Evolutionary conservation across 139 green algal species (phyloP).

Genomic region (Ettlia oleoabundans): DNA sequence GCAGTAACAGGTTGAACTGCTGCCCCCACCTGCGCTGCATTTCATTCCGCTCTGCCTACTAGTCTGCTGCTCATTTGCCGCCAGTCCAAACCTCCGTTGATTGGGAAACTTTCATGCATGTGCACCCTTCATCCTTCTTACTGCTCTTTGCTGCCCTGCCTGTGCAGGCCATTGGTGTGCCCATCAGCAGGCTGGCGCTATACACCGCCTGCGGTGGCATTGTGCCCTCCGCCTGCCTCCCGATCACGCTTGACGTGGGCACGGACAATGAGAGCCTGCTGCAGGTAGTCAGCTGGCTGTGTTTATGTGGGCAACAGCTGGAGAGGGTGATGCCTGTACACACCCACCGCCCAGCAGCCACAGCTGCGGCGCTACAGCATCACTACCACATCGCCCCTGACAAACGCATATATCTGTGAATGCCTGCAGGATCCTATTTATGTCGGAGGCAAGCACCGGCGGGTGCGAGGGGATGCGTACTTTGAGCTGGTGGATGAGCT

Average conservation of each 20-base stretch:
- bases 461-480: slow-evolving; percentile 78
- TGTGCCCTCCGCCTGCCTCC: slow-evolving; percentile 78
- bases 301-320: background rate
- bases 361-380: no score
- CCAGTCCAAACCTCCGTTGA: no score
- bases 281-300: slow-evolving; percentile 1
- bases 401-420: background rate
- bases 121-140: background rate
- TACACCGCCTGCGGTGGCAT: slow-evolving; percentile 86
- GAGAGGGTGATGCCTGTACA: background rate
- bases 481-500: slow-evolving; percentile 88
- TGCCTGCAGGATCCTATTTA: slow-evolving; percentile 56
- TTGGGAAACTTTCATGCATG: no score
- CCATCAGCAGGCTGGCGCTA: slow-evolving; percentile 70
- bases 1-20: background rate
- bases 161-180: slow-evolving; percentile 63
- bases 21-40: background rate
- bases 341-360: no score
- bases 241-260: slow-evolving; percentile 76
- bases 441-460: slow-evolving; percentile 59
- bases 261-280: slow-evolving; percentile 78
- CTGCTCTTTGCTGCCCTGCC: background rate
- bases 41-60: no score
- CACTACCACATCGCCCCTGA: background rate
- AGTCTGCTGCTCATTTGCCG: no score